phyloP scores from a whole-genome alignment of 805 yeast genomes.

The Sugiyamaella valdiviana region DNA sequence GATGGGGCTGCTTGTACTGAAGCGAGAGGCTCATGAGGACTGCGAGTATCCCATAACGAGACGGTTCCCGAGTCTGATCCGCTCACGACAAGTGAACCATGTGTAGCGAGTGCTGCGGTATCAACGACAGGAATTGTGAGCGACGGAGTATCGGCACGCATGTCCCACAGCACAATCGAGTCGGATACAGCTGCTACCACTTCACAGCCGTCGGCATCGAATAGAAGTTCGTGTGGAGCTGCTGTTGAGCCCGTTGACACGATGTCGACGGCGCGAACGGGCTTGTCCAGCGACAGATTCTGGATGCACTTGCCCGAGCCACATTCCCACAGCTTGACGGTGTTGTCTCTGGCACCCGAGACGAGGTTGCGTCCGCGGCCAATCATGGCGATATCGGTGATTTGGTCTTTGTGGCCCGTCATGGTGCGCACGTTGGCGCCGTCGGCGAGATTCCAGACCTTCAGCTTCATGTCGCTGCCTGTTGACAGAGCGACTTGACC shows the following conservation, averaged over 20 bases:
- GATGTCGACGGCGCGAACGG: conserved; percentile 14
- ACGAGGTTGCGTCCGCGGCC: conserved; percentile 65
- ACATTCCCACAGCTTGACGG: conserved; percentile 63
- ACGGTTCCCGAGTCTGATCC: conserved; percentile 5
- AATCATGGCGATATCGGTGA: conserved; percentile 46
- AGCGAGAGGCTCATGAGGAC: background rate
- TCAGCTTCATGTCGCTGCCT: conserved; percentile 53
- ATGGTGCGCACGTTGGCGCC: conserved; percentile 48
- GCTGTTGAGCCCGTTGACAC: background rate
- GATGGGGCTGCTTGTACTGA: background rate
- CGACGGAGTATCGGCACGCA: conserved; percentile 1
- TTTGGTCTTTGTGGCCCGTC: conserved; percentile 42
- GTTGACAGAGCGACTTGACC: conserved; percentile 53
- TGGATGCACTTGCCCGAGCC: conserved; percentile 45
- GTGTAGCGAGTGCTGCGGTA: conserved; percentile 2
- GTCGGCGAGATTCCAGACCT: conserved; percentile 52
- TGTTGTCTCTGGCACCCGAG: conserved; percentile 48
- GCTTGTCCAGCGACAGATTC: conserved; percentile 35
- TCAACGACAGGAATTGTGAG: background rate
- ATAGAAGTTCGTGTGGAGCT: conserved; percentile 16
- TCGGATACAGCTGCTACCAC: conserved; percentile 34
- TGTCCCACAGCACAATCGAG: conserved; percentile 22
- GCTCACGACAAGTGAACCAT: conserved; percentile 1
- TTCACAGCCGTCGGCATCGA: conserved; percentile 40
- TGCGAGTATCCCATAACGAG: conserved; percentile 9